phyloP scores from a whole-genome alignment of 2,329 filamentous ascomycete species.

The Massarina eburnea region DNA sequence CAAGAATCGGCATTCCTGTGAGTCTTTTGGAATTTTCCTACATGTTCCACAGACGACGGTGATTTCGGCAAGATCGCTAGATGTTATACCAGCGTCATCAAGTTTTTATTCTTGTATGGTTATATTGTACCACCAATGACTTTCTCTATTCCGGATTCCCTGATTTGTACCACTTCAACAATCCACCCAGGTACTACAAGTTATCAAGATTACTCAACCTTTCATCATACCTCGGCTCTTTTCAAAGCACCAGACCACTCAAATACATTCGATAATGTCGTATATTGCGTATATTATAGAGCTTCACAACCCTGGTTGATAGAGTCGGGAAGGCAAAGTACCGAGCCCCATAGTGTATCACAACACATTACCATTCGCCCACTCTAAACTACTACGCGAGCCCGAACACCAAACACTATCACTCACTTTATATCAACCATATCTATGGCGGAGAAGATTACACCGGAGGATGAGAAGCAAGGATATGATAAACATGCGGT shows the following conservation, averaged over 20 bases:
- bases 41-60: too few relatives aligned
- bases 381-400: too few relatives aligned
- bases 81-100: too few relatives aligned
- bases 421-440: not conserved
- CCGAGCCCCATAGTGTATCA: slow-evolving; percentile 19
- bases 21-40: too few relatives aligned
- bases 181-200: not conserved
- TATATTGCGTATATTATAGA: not conserved
- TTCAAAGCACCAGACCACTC: not conserved
- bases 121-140: too few relatives aligned
- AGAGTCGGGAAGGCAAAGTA: slow-evolving; percentile 13
- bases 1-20: too few relatives aligned
- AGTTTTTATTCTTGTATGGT: too few relatives aligned
- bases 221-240: too few relatives aligned
- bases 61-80: too few relatives aligned
- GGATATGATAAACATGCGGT: not conserved
- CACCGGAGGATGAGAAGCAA: not conserved
- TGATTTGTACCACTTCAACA: not conserved
- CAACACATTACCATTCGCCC: not conserved
- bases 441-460: too few relatives aligned
- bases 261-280: not conserved
- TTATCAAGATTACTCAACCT: not conserved
- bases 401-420: too few relatives aligned
- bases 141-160: too few relatives aligned
- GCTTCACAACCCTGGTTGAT: slow-evolving; percentile 6